Evolutionary conservation across 2,329 filamentous ascomycete genomes (phyloP), one percentile per base, ranked within the genome.

Genomic region (Colletotrichum costaricense): DNA sequence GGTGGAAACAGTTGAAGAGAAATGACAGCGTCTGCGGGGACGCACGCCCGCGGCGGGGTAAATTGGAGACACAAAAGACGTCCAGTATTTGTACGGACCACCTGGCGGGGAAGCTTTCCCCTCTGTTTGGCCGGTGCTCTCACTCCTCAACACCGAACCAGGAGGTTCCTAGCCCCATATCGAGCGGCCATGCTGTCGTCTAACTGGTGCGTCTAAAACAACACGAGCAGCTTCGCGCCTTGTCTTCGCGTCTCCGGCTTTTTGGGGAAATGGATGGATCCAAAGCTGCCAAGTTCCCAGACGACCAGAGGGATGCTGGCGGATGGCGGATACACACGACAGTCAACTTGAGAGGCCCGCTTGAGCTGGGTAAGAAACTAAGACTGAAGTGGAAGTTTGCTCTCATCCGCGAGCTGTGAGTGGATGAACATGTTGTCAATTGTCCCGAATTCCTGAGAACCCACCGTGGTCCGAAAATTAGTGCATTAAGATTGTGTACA

Each of bases 31-130:
- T 42, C 58, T 63, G 69, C 70, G 67, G 67, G 67, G 62, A 60
- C 59, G 52, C n/a, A 30, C 26, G 69, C 69, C 54, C 54, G 38
- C 60, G 49, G 73, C 69, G 73, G 73, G 73, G 73, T 74, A 73
- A 73, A 69, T 74, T 74, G 73, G 65, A 63, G 70, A 70, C 60
- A 35, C 19, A 24, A 19, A 54, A n/a, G 38, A 42, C 30, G 42
- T 49, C 19, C 19, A 57, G 58, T 35, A 26, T 54, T 28, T 1
- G 54, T 16, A 42, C 5, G 38, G 14, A 42, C 38, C 12, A 42
- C 12, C 38, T 42, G 22, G 11, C 5, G 22, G 55, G 28, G 22
- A 55, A 14, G 28, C 52, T 14, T 7, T 46, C 68, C 59, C 49
- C 63, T 57, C 66, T 49, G 42, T 49, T 28, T 59, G 54, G 30